A percentile compares a stretch with the other conserved stretches of the same genome.
Evolutionary conservation across 75 land plant species (phyloP).

Genomic region (Pseudotsuga menziesii): DNA sequence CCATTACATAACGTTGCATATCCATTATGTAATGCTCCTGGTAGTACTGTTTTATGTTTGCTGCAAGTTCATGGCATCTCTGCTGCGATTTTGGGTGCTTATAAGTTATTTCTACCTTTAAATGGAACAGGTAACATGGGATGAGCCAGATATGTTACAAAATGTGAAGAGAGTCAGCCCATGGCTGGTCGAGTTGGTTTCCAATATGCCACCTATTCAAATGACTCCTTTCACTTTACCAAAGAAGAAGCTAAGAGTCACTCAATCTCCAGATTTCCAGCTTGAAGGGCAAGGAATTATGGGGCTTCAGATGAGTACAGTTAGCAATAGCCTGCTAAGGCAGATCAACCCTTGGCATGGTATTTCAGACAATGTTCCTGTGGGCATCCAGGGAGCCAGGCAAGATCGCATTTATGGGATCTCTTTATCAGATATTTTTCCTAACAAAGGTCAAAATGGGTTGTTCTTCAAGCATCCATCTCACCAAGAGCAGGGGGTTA

Average conservation of each 20-base stretch:
- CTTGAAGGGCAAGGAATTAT: conserved; percentile 36
- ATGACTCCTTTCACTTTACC: conserved; percentile 72
- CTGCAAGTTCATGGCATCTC: too few relatives aligned
- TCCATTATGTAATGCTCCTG: too few relatives aligned
- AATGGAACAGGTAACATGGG: conserved; percentile 81
- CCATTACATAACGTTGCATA: too few relatives aligned
- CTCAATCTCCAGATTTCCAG: conserved; percentile 60
- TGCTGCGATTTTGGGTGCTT: too few relatives aligned
- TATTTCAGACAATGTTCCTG: conserved; percentile 52
- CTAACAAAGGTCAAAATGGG: conserved; percentile 51
- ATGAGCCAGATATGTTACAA: conserved; percentile 90
- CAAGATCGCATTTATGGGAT: conserved; percentile 76
- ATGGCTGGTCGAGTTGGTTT: conserved; percentile 92
- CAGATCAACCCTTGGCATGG: conserved; percentile 49
- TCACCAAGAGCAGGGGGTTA: conserved; percentile 10
- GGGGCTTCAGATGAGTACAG: conserved; percentile 31
- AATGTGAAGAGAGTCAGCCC: conserved; percentile 89
- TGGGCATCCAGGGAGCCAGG: conserved; percentile 99
- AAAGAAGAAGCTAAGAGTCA: conserved; percentile 68
- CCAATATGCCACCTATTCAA: conserved; percentile 77
- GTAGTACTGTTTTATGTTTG: too few relatives aligned
- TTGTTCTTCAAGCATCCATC: conserved; percentile 26
- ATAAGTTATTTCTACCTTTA: too few relatives aligned
- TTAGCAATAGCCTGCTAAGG: conserved; percentile 34
- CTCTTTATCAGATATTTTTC: conserved; percentile 51